Percentiles rank a stretch among this genome's conserved stretches.
Conservation (phyloP, 441 rosid genomes). For the Pelargonium myrrhifolium region DNA sequence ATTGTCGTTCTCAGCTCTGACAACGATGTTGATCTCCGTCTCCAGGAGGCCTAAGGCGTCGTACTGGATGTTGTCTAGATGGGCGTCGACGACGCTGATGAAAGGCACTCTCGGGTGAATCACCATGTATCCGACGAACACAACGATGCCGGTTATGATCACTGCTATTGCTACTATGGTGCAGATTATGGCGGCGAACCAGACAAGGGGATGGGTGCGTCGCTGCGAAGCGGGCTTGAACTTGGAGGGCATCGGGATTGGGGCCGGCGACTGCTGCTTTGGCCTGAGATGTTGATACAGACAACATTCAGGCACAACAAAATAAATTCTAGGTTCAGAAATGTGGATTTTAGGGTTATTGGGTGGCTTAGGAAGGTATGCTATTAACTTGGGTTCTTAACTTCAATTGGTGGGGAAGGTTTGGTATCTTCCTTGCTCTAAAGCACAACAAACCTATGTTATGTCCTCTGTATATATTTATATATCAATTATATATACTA, state of each 20-base stretch:
- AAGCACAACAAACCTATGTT: conserved; percentile 31
- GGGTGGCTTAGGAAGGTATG: conserved; percentile 20
- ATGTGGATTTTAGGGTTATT: background rate
- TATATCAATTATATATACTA: background rate
- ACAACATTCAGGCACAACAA: conserved; percentile 23
- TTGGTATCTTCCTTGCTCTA: conserved; percentile 65
- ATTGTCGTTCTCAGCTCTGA: conserved; percentile 60
- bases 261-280: background rate
- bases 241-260: background rate
- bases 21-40: conserved; percentile 45
- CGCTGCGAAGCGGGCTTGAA: background rate
- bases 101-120: conserved; percentile 75
- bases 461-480: background rate
- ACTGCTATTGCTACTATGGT: conserved; percentile 47
- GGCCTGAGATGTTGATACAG: background rate
- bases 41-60: conserved; percentile 34
- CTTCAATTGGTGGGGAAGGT: conserved; percentile 40
- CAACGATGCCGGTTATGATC: conserved; percentile 46
- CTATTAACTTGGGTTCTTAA: conserved; percentile 26
- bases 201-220: conserved; percentile 44
- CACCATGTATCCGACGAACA: conserved; percentile 55
- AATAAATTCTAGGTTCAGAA: background rate
- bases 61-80: conserved; percentile 41
- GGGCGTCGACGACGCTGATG: conserved; percentile 47
- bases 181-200: conserved; percentile 68